phyloP scores from a whole-genome alignment of 176 grass and related monocot species.

The Rhynchospora breviuscula region DNA sequence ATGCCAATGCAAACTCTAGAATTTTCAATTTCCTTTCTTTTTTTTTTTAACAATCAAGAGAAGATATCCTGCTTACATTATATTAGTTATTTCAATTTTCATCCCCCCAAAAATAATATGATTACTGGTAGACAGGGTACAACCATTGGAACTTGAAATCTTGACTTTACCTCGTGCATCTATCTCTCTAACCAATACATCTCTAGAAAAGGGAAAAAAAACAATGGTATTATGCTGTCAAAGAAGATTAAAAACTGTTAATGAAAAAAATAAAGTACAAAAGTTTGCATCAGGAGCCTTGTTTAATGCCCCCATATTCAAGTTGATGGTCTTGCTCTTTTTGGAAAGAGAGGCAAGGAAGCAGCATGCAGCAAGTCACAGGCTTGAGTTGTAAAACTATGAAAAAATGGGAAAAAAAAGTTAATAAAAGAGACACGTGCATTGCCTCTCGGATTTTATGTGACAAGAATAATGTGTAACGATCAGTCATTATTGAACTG shows the following conservation, averaged over 20 bases:
- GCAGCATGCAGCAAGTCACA: background rate
- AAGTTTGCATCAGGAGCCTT: background rate
- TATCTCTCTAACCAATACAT: background rate
- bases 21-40: background rate
- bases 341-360: background rate
- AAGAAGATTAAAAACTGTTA: background rate
- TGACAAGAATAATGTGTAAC: background rate
- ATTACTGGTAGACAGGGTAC: background rate
- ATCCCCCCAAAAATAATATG: background rate
- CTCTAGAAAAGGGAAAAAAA: background rate
- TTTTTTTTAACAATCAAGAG: background rate
- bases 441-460: background rate
- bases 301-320: background rate
- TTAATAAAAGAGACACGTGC: background rate
- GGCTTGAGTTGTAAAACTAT: background rate
- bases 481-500: background rate
- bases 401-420: background rate
- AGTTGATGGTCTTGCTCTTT: background rate
- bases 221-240: background rate
- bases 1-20: background rate
- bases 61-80: background rate
- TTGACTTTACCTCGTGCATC: constrained; percentile 19
- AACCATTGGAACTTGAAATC: constrained; percentile 24
- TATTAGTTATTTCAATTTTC: background rate
- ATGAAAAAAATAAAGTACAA: background rate